Conservation (phyloP, 176 grass and related monocot species). For the Avena sativa region DNA sequence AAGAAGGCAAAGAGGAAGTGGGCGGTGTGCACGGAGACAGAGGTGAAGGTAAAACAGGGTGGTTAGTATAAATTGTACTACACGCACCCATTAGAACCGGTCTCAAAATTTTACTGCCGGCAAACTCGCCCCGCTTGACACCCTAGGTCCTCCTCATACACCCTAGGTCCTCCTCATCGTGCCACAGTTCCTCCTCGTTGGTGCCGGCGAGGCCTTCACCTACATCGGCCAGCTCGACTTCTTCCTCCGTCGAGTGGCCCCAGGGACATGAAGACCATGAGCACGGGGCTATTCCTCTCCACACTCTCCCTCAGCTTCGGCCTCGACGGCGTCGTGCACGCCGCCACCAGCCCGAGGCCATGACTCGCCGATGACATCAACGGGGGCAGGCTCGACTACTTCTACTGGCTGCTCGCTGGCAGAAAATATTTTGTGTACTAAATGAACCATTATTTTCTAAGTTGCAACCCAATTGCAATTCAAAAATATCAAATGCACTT, state of each 20-base stretch:
- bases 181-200: conserved; percentile 77
- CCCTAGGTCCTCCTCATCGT: conserved; percentile 74
- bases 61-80: too few species aligned
- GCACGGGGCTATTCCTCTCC: conserved; percentile 89
- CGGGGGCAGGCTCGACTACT: conserved; percentile 67
- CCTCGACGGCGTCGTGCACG: conserved; percentile 60
- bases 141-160: conserved; percentile 79
- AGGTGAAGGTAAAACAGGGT: conserved; percentile 54
- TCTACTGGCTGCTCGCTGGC: conserved; percentile 78
- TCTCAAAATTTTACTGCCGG: conserved; percentile 12
- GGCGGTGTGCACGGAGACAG: conserved; percentile 63
- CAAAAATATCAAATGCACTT: too few species aligned
- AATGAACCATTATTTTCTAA: too few species aligned
- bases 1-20: background rate
- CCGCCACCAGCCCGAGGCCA: conserved; percentile 32
- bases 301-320: conserved; percentile 70
- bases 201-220: conserved; percentile 83
- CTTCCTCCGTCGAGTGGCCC: conserved; percentile 85
- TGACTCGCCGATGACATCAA: conserved; percentile 75
- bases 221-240: conserved; percentile 96
- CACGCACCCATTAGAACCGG: too few species aligned
- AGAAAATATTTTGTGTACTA: too few species aligned
- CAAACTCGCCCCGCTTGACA: conserved; percentile 64
- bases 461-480: too few species aligned
- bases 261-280: conserved; percentile 90